Evolutionary conservation across 768 basidiomycete species (phyloP).

Genomic region (Boletellus sp.): DNA sequence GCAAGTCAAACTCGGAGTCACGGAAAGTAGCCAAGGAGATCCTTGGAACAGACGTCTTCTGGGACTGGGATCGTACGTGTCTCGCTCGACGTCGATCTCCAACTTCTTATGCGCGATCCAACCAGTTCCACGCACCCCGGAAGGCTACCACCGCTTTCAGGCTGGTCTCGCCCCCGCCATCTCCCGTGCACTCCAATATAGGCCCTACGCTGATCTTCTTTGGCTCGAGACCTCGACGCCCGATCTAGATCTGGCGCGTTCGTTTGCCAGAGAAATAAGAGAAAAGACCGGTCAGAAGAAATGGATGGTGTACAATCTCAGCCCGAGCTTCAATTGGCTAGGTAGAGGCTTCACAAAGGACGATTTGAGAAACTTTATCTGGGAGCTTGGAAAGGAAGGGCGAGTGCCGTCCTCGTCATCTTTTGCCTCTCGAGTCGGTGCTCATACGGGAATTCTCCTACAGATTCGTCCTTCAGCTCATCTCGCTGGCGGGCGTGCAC

Average conservation of each 20-base stretch:
- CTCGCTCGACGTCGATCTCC: not conserved
- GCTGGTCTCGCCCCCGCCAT: slow-evolving; percentile 81
- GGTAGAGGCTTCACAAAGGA: slow-evolving; percentile 72
- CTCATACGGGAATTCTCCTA: slow-evolving; percentile 6
- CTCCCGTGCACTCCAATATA: slow-evolving; percentile 73
- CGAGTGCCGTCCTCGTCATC: slow-evolving; percentile 26
- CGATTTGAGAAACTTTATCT: slow-evolving; percentile 80
- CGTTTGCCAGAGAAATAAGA: slow-evolving; percentile 73
- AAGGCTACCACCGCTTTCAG: slow-evolving; percentile 88
- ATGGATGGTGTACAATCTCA: slow-evolving; percentile 90
- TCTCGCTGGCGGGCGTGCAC: slow-evolving; percentile 89
- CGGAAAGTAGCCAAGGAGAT: slow-evolving; percentile 72
- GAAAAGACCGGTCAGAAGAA: slow-evolving; percentile 58
- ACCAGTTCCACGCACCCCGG: slow-evolving; percentile 78
- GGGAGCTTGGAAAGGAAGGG: slow-evolving; percentile 90
- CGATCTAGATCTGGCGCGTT: slow-evolving; percentile 71
- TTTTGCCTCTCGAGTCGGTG: not conserved
- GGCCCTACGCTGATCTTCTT: slow-evolving; percentile 83
- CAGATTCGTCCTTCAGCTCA: slow-evolving; percentile 84
- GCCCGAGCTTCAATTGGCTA: slow-evolving; percentile 94
- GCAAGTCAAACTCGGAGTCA: slow-evolving; percentile 71
- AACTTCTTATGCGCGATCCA: not conserved
- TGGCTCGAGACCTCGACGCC: slow-evolving; percentile 96
- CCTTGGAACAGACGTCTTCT: slow-evolving; percentile 58
- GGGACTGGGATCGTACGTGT: slow-evolving; percentile 83